Evolutionary conservation across 148 eudicot genomes (phyloP).

Genomic region (Chenopodium berlandieri): DNA sequence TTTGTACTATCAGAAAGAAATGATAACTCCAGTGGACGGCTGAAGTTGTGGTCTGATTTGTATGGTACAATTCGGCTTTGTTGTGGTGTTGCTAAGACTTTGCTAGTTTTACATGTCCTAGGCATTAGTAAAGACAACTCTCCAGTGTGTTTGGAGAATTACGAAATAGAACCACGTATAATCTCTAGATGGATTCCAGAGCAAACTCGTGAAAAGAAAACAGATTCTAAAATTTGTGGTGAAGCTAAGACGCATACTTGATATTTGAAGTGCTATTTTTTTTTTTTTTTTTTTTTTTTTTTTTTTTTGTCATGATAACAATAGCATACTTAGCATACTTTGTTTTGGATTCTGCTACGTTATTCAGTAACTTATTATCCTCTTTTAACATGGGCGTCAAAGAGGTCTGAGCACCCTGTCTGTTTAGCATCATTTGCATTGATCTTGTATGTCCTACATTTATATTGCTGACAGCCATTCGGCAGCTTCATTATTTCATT

Average conservation of each 20-base stretch:
- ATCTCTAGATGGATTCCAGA: conserved; percentile 70
- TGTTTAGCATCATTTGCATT: too few species aligned
- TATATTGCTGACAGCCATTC: too few species aligned
- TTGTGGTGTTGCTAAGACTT: conserved; percentile 80
- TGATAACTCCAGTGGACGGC: conserved; percentile 31
- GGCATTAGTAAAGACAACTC: conserved; percentile 24
- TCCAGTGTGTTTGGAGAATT: conserved; percentile 43
- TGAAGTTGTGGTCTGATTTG: conserved; percentile 73
- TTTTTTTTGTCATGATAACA: neutral
- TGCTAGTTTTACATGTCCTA: conserved; percentile 47
- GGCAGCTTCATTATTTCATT: too few species aligned
- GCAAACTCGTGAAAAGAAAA: conserved; percentile 49
- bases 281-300: too few species aligned
- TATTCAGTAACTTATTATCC: neutral
- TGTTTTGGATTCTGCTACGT: neutral
- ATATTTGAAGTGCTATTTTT: neutral
- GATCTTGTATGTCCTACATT: too few species aligned
- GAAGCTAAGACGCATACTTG: neutral
- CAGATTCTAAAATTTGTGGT: conserved; percentile 4
- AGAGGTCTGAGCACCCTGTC: too few species aligned
- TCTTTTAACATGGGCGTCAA: too few species aligned
- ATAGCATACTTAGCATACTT: neutral
- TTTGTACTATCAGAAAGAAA: conserved; percentile 47
- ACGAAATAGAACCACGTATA: conserved; percentile 42
- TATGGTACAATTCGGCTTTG: conserved; percentile 70